Evolutionary conservation across 2,329 filamentous ascomycete species (phyloP).

Genomic region (Cadophora malorum): DNA sequence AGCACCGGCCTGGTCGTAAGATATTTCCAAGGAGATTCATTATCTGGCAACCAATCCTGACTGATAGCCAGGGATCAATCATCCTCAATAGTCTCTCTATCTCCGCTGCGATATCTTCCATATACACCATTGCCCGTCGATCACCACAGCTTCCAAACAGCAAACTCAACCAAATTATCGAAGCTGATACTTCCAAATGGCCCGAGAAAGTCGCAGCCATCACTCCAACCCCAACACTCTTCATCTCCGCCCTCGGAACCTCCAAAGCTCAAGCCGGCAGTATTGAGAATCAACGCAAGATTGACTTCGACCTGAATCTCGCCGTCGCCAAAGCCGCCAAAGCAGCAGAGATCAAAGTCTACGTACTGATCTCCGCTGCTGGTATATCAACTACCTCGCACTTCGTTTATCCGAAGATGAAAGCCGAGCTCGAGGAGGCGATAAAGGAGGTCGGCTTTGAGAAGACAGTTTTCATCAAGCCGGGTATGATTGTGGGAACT

Average conservation of each 20-base stretch:
- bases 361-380: conserved; percentile 54
- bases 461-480: conserved; percentile 77
- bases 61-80: conserved; percentile 60
- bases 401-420: conserved; percentile 72
- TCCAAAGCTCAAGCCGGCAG: conserved; percentile 78
- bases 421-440: conserved; percentile 83
- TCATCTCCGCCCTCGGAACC: conserved; percentile 82
- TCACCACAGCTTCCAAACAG: conserved; percentile 56
- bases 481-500: conserved; percentile 76
- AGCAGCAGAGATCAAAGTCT: conserved; percentile 69
- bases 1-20: background rate
- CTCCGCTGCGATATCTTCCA: conserved; percentile 56
- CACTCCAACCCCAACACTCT: conserved; percentile 62
- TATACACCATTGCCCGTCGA: conserved; percentile 69
- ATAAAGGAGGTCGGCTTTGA: conserved; percentile 77
- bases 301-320: conserved; percentile 87
- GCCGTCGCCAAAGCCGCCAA: conserved; percentile 78
- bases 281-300: conserved; percentile 80
- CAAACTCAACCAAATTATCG: conserved; percentile 58
- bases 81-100: conserved; percentile 72
- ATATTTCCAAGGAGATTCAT: background rate
- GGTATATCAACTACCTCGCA: conserved; percentile 57
- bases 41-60: background rate
- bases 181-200: conserved; percentile 75
- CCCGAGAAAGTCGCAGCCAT: conserved; percentile 61